Evolutionary conservation across 345 rosid genomes (phyloP).

Genomic region (Turritis glabra): DNA sequence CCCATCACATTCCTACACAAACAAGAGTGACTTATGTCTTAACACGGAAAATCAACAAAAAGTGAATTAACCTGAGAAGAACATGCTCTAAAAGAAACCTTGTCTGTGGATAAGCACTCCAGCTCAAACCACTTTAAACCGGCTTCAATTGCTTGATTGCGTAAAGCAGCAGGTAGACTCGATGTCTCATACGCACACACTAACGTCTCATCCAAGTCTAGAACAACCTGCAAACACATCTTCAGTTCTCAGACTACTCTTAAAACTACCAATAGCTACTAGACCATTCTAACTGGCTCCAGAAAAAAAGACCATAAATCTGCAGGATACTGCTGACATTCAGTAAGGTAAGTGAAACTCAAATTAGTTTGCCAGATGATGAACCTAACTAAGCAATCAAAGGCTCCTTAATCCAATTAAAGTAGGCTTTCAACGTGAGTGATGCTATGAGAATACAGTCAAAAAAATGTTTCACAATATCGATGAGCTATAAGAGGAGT

Average conservation of each 20-base stretch:
- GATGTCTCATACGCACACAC: slow-evolving; percentile 92
- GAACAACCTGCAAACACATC: slow-evolving; percentile 71
- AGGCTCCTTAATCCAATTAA: background rate
- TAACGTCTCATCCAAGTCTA: slow-evolving; percentile 96
- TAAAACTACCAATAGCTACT: background rate
- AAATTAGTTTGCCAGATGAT: background rate
- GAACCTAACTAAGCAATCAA: background rate
- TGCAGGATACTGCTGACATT: background rate
- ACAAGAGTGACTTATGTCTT: slow-evolving; percentile 41
- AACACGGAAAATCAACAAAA: background rate
- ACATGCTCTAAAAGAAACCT: slow-evolving; percentile 50
- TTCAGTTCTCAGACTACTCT: slow-evolving; percentile 16
- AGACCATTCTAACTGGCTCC: background rate
- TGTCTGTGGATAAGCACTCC: slow-evolving; percentile 87
- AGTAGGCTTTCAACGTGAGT: background rate
- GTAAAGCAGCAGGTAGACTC: slow-evolving; percentile 64
- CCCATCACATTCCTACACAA: slow-evolving; percentile 74
- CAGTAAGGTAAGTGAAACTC: background rate
- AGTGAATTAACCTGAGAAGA: background rate
- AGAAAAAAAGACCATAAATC: background rate
- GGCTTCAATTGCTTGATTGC: slow-evolving; percentile 69
- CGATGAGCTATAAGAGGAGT: background rate
- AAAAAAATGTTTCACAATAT: background rate
- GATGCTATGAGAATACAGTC: background rate
- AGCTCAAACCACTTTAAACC: slow-evolving; percentile 91